These are phyloP conservation scores for Trichoderma aggressivum DNA, from an alignment of 2,329 filamentous ascomycete genomes.

Conservation along the genomic window DNA sequence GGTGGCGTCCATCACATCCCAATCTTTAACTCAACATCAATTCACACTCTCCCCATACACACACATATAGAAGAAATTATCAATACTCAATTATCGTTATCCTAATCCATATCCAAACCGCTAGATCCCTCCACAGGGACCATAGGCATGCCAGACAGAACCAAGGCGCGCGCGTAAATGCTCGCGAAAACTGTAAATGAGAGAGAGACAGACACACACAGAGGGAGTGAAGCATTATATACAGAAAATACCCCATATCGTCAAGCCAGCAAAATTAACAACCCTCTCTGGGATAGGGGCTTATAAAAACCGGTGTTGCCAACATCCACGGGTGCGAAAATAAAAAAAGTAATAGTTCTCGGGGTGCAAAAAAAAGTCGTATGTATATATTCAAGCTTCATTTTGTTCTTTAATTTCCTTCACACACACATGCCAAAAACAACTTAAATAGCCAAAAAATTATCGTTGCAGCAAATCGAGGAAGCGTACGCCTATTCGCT, in stretches of 20 bases:
- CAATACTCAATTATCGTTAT: slow-evolving; percentile 9
- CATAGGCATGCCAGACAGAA: neutral
- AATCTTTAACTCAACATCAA: neutral
- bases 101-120: neutral
- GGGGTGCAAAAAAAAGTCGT: neutral
- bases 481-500: too few relatives aligned
- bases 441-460: neutral
- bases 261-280: neutral
- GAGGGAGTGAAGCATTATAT: neutral
- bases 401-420: neutral
- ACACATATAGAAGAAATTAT: neutral
- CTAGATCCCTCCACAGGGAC: neutral
- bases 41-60: neutral
- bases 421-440: neutral
- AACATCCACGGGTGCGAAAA: neutral
- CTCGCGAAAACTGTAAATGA: neutral
- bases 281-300: neutral
- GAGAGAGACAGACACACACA: neutral
- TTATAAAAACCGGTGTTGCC: neutral
- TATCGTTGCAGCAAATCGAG: neutral
- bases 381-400: slow-evolving; percentile 7
- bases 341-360: neutral
- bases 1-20: neutral
- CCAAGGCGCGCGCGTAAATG: neutral
- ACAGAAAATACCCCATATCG: neutral